phyloP scores from a whole-genome alignment of 176 grass and related monocot genomes.

The Zizania latifolia region DNA sequence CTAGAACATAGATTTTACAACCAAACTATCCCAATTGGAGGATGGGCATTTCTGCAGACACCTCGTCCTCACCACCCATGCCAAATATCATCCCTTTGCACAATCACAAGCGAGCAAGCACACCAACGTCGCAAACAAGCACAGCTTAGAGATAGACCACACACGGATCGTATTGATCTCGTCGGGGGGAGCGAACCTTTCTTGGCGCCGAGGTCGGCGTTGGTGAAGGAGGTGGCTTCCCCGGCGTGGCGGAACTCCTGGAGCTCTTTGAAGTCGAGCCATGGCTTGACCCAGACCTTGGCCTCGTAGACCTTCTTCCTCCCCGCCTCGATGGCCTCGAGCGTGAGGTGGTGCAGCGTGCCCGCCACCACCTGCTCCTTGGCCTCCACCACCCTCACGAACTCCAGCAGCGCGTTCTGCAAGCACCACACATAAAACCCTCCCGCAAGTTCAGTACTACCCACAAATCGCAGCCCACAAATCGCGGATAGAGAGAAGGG shows the following conservation, averaged over 20 bases:
- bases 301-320: conserved; percentile 92
- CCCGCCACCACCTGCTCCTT: conserved; percentile 90
- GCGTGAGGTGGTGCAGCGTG: conserved; percentile 73
- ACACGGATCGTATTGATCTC: not conserved
- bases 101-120: not conserved
- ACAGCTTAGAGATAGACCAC: not conserved
- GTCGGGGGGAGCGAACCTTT: conserved; percentile 29
- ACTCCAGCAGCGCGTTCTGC: conserved; percentile 82
- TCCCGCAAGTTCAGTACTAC: not conserved
- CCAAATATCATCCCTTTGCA: not conserved
- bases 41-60: conserved; percentile 1
- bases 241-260: conserved; percentile 61
- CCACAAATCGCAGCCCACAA: not conserved
- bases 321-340: conserved; percentile 72
- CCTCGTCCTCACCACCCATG: not conserved
- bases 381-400: conserved; percentile 76
- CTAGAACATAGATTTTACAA: not conserved
- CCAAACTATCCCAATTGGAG: not conserved
- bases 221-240: conserved; percentile 41
- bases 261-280: conserved; percentile 87
- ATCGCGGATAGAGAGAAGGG: no score
- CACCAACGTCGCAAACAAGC: not conserved
- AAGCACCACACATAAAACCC: not conserved
- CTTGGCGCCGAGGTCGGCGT: conserved; percentile 52
- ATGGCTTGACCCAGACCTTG: conserved; percentile 95